A percentile compares a stretch with the other conserved stretches of the same genome.
Evolutionary conservation across 2,329 filamentous ascomycete species (phyloP).

Genomic region (Colletotrichum gigasporum): DNA sequence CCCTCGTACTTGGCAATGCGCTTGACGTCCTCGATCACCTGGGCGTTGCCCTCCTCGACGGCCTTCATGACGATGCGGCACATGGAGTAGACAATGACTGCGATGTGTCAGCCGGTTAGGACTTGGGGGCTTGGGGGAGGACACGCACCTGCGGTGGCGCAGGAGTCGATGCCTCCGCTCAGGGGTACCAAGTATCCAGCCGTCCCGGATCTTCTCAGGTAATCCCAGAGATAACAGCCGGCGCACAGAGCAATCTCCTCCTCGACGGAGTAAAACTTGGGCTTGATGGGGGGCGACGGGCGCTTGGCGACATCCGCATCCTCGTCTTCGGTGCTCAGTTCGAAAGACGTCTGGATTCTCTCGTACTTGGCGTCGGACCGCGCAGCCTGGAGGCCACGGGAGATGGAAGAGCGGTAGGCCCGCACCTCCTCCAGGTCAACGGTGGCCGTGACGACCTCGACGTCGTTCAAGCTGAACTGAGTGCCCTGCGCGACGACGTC

Average conservation of each 20-base stretch:
- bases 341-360: slow-evolving; percentile 49
- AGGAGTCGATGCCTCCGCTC: slow-evolving; percentile 65
- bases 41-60: slow-evolving; percentile 51
- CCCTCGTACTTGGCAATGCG: slow-evolving; percentile 40
- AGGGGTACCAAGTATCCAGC: slow-evolving; percentile 67
- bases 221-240: slow-evolving; percentile 73
- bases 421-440: slow-evolving; percentile 78
- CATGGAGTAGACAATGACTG: slow-evolving; percentile 54
- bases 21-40: slow-evolving; percentile 49
- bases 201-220: slow-evolving; percentile 34
- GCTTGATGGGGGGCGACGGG: slow-evolving; percentile 54
- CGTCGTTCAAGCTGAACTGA: slow-evolving; percentile 61
- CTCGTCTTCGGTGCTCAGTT: slow-evolving; percentile 44
- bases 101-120: background rate
- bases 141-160: slow-evolving; percentile 52
- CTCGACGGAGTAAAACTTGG: slow-evolving; percentile 68
- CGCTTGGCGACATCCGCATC: slow-evolving; percentile 50
- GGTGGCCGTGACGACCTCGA: slow-evolving; percentile 73
- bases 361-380: slow-evolving; percentile 54
- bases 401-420: slow-evolving; percentile 64
- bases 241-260: slow-evolving; percentile 74
- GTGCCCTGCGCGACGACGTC: slow-evolving; percentile 57
- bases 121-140: no score
- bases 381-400: slow-evolving; percentile 67
- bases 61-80: slow-evolving; percentile 65